Evolutionary conservation across 257 asterid species (phyloP).

Genomic region (Capsicum rhomboideum): DNA sequence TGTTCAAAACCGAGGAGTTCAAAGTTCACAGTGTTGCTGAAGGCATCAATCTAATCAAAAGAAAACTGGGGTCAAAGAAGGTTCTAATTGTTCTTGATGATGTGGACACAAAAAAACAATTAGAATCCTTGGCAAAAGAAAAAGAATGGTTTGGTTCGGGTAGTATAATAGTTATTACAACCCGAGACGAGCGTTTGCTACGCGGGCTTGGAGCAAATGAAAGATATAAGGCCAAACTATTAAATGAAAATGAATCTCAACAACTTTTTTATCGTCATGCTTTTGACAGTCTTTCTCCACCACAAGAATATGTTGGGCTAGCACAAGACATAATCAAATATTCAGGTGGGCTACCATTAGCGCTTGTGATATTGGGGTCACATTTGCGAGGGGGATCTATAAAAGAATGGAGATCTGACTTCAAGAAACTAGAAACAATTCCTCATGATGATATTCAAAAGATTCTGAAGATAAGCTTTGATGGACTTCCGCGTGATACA

Average conservation of each 20-base stretch:
- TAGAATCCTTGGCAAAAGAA: background rate
- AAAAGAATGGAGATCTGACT: background rate
- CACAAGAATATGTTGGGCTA: background rate
- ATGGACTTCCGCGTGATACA: background rate
- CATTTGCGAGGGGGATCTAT: background rate
- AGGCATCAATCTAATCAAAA: background rate
- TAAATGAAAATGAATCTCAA: background rate
- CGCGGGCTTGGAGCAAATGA: background rate
- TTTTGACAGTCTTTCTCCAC: background rate
- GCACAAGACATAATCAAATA: background rate
- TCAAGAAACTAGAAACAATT: background rate
- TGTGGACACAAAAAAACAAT: background rate
- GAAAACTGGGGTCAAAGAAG: background rate
- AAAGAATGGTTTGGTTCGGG: background rate
- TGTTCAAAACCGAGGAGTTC: background rate
- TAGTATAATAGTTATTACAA: background rate
- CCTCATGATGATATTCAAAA: background rate
- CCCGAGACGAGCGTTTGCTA: background rate
- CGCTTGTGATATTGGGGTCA: background rate
- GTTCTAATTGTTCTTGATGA: background rate
- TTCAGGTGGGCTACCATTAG: slow-evolving; percentile 1
- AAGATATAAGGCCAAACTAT: background rate
- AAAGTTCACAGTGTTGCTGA: background rate
- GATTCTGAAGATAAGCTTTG: background rate
- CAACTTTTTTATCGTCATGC: background rate